Evolutionary conservation across 768 basidiomycete genomes (phyloP), one percentile per base, ranked within the genome.

Genomic region (Cystofilobasidium capitatum): DNA sequence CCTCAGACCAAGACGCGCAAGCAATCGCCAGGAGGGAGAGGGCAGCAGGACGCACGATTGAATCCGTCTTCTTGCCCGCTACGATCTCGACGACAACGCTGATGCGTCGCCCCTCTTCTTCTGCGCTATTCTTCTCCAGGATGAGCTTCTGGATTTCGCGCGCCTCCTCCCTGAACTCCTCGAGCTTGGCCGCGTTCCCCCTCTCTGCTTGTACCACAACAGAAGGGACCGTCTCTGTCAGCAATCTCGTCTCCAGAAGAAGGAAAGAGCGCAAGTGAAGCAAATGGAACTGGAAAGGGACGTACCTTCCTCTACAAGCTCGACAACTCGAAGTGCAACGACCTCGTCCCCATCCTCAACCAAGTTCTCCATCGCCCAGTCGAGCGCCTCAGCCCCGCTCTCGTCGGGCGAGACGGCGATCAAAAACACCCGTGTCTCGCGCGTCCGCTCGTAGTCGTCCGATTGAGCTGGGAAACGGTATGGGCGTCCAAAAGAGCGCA

Each of bases 41-140:
- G 35, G 26, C 17, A 39, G 42, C 2, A 10, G 33, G 36, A 42
- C 64, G 33, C 40, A 65, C 90, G 63, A 98, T 86, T 13, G 89
- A 89, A 60, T 88, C 85, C 0, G 91, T 89, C 7, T 94, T 84
- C 65, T 86, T 87, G 37, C 94, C 96, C 0, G 92, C 89, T 58
- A 97, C 88, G 75, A 88, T 92, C 79, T 98, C 94, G 47, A 98
- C 85, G 60, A 96, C 87, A 60, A 99, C 82, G 0, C 88, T 91
- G 33, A 98, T 82, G 86, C 89, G 69, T 16, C 90, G 84, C 37
- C 87, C 83, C 3, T 51, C 64, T 62, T 91, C 90, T 69, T 82
- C 84, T 70, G 88, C 88, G 40, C 84, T 82, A 70, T 85, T 88
- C 78, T 88, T 89, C 65, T 84, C 85, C 75, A 92, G 84, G n/a